Percentiles rank a stretch among this genome's conserved stretches.
Evolutionary conservation across 495 filamentous ascomycete species (phyloP).

Genomic region (Chaetomium fimeti): DNA sequence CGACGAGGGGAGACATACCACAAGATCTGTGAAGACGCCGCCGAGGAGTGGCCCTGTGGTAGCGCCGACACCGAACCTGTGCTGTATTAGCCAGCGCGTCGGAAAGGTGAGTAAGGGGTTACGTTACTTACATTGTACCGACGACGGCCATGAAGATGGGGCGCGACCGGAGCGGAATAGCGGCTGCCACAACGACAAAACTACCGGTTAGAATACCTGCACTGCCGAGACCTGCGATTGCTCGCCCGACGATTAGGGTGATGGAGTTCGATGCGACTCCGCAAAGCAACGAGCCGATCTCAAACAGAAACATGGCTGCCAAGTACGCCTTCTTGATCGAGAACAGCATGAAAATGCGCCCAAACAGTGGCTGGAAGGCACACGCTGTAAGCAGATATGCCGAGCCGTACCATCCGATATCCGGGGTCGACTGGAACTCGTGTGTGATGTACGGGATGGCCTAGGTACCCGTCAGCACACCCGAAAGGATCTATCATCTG

Average conservation of each 20-base stretch:
- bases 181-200: slow-evolving; percentile 52
- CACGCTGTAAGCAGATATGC: slow-evolving; percentile 52
- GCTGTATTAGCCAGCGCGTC: slow-evolving; percentile 37
- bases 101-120: slow-evolving; percentile 31
- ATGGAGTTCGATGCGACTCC: slow-evolving; percentile 52
- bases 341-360: slow-evolving; percentile 51
- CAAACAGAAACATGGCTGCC: slow-evolving; percentile 45
- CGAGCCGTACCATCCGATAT: slow-evolving; percentile 59
- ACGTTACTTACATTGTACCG: slow-evolving; percentile 28
- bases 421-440: slow-evolving; percentile 46
- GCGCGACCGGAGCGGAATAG: slow-evolving; percentile 46
- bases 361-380: slow-evolving; percentile 49
- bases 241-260: slow-evolving; percentile 57
- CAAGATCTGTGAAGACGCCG: slow-evolving; percentile 53
- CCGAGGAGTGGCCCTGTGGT: slow-evolving; percentile 47
- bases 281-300: slow-evolving; percentile 56
- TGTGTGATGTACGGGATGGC: slow-evolving; percentile 42
- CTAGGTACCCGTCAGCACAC: slow-evolving; percentile 21
- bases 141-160: slow-evolving; percentile 45
- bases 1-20: slow-evolving; percentile 23
- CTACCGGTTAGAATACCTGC: slow-evolving; percentile 43
- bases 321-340: slow-evolving; percentile 47
- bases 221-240: slow-evolving; percentile 56
- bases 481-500: not conserved
- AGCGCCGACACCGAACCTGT: slow-evolving; percentile 44